Evolutionary conservation across 2,329 filamentous ascomycete species (phyloP), one percentile per base, ranked within the genome.

Genomic region (Arthrinium puccinioides): DNA sequence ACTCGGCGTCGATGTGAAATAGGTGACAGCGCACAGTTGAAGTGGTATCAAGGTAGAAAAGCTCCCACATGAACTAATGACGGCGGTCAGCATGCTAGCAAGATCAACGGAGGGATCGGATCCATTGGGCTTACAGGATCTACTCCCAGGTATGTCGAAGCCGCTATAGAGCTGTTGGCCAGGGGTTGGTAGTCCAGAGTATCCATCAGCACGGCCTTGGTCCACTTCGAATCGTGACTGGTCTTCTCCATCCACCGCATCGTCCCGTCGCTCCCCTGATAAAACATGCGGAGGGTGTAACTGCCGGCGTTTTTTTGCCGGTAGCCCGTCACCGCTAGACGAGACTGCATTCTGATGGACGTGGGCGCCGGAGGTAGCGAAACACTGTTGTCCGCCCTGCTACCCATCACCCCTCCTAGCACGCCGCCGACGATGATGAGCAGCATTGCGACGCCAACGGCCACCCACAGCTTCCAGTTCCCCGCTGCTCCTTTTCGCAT

Each of bases 281-380:
- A 51, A 40, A 51, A 50, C 20, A 50, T 38, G 16, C 47, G 38
- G 19, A 49, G 40, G 21, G 42, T 44, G 13, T 49, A 50, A 26
- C 46, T 39, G 4, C 23, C 13, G 19, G 21, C 43, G 15, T 39
- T 33, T 10, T 28, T 32, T 13, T 27, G 40, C 19, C 47, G 41
- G 33, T 47, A 49, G 2, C 47, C 47, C 7, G 46, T 46, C 13
- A 47, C 46, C 8, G 47, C 49, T 21, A 51, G 37, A 20, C 36
- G 44, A 7, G 49, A 50, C n/a, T 42, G 39, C n/a, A 25, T 21
- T 23, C 43, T 44, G 18, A 51, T 45, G 10, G 43, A 37, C 30
- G 35, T 41, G 11, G 34, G 20, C 20, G 39, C 27, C 7, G 37
- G 25, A 14, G 15, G 13, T 38, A 9, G 35, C 15, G 10, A 20